These are phyloP conservation scores for Nephelium lappaceum DNA, from an alignment of 345 rosid species.

Conservation along the genomic window DNA sequence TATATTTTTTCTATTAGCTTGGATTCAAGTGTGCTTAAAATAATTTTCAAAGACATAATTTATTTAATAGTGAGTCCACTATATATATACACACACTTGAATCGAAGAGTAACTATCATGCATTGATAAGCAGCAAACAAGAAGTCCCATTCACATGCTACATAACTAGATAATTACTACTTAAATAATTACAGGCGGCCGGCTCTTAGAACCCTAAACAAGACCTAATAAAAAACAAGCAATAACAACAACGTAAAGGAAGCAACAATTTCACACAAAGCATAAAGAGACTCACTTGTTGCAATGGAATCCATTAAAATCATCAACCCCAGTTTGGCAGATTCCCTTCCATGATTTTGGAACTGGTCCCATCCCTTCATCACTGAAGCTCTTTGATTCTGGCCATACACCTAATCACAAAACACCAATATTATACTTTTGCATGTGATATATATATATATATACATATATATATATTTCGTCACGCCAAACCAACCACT, in stretches of 20 bases:
- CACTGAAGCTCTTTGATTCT: conserved; percentile 78
- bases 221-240: not conserved
- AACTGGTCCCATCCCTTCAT: conserved; percentile 73
- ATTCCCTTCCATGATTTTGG: conserved; percentile 91
- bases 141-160: not conserved
- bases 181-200: too few species aligned
- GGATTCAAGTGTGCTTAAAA: too few species aligned
- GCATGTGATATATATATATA: too few species aligned
- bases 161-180: too few species aligned
- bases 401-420: conserved; percentile 81
- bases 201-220: not conserved
- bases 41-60: too few species aligned
- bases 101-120: too few species aligned
- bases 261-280: not conserved
- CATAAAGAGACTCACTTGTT: conserved; percentile 48
- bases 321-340: conserved; percentile 69
- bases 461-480: not conserved
- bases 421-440: not conserved
- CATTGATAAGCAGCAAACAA: too few species aligned
- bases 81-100: too few species aligned
- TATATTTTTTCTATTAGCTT: too few species aligned
- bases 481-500: conserved; percentile 40
- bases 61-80: too few species aligned
- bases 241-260: too few species aligned
- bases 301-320: conserved; percentile 72